Evolutionary conservation across 257 asterid species (phyloP), one percentile per base, ranked within the genome.

Genomic region (Eustoma russellianum): DNA sequence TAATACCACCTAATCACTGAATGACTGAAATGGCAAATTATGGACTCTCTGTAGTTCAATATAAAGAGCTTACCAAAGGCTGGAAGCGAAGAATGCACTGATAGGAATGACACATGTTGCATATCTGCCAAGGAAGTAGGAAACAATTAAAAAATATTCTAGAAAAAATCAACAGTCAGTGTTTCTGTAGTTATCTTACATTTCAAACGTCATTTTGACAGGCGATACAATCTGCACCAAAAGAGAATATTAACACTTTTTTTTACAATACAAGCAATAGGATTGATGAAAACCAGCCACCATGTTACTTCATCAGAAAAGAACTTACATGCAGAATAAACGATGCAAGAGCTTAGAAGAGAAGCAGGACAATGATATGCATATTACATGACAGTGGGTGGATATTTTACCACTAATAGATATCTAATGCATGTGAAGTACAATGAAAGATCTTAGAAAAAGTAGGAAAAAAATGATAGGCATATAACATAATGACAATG

Each of bases 41-140:
- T 24, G 30, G 30, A 41, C 5, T 17, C 41, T 34, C n/a, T 52
- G 6, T 5, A 19, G 50, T 13, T 38, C 9, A 38, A 38, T 11
- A 38, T 38, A 11, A 38, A 38, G 52, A 60, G 68, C 96, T 71
- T 74, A 91, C 94, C 94, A 82, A 58, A 85, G 93, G 70, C 95
- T 86, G 30, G 95, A 74, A 0, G 93, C 95, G 57, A 89, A 89
- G 80, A 89, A 89, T 28, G 97, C 97, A 65, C 97, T 85, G 53
- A 93, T 93, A 48, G 99, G 99, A 61, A 93, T 68, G 46, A 93
- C 99, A 64, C 97, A 85, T n/a, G 96, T 79, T 1, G 82, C 87
- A 47, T 93, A 93, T 81, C 99, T 93, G 99, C 76, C 76, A 50
- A 72, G 62, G 47, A 68, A 72, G 38, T 48, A 43, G 53, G 54